Percentiles rank a stretch among this genome's conserved stretches.
phyloP scores from a whole-genome alignment of 2,329 filamentous ascomycete genomes.

The Colletotrichum gigasporum region DNA sequence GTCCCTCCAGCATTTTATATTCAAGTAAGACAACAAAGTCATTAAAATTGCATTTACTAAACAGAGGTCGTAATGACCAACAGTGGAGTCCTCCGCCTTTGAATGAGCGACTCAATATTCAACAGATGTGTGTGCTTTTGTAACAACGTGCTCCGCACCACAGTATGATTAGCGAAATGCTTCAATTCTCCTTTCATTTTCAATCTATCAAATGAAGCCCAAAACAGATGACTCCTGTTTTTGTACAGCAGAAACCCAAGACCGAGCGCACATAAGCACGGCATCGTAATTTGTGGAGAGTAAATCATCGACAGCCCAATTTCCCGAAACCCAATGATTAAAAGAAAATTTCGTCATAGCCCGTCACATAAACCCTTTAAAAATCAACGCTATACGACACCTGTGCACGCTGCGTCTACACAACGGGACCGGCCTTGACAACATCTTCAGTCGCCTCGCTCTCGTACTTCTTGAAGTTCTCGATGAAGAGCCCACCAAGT shows the following conservation, averaged over 20 bases:
- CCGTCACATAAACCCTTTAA: constrained; percentile 11
- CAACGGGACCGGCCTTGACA: constrained; percentile 69
- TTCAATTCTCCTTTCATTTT: constrained; percentile 12
- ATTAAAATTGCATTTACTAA: no score
- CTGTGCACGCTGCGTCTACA: constrained; percentile 35
- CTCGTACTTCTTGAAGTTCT: constrained; percentile 98
- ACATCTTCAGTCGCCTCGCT: constrained; percentile 84
- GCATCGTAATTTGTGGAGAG: constrained; percentile 21
- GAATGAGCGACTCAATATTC: no score
- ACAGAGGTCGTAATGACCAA: no score
- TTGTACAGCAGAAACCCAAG: background rate
- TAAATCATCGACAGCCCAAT: constrained; percentile 22
- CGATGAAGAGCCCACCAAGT: constrained; percentile 87
- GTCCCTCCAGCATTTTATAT: no score
- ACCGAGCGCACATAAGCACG: constrained; percentile 1
- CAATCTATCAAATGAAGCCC: constrained; percentile 23
- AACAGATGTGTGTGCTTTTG: no score
- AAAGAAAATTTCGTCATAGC: background rate
- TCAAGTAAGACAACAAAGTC: no score
- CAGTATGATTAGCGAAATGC: background rate
- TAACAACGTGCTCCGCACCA: background rate
- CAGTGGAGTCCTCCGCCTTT: no score
- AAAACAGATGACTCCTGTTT: constrained; percentile 21
- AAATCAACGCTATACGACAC: constrained; percentile 4
- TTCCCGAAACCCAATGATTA: constrained; percentile 22